Conservation (phyloP, 1,284 basidiomycete species). For the Mycosarcoma maydis region DNA sequence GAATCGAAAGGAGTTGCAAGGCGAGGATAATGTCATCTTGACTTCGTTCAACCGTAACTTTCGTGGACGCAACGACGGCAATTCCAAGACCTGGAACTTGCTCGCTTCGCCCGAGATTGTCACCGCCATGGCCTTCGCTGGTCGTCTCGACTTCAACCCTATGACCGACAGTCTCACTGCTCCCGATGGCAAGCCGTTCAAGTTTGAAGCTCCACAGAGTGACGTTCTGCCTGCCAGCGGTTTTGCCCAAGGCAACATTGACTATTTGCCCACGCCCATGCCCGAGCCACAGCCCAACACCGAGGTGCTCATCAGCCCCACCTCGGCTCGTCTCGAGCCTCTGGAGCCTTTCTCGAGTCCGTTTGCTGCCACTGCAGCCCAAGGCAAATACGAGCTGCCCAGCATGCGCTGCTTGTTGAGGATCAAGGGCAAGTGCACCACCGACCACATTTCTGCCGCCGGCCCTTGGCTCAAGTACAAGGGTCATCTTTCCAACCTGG, state of each 20-base stretch:
- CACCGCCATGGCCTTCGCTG: slow-evolving; percentile 90
- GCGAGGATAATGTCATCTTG: slow-evolving; percentile 93
- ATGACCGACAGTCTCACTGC: slow-evolving; percentile 81
- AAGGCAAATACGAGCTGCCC: slow-evolving; percentile 78
- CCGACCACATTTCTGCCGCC: slow-evolving; percentile 73
- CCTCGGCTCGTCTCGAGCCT: slow-evolving; percentile 76
- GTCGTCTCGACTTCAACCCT: slow-evolving; percentile 93
- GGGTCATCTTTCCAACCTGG: slow-evolving; percentile 91
- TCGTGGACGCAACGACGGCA: slow-evolving; percentile 97
- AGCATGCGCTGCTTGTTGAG: slow-evolving; percentile 78
- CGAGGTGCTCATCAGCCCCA: slow-evolving; percentile 75
- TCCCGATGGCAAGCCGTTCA: slow-evolving; percentile 80
- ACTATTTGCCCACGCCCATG: slow-evolving; percentile 80
- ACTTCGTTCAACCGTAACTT: slow-evolving; percentile 99
- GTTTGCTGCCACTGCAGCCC: slow-evolving; percentile 71
- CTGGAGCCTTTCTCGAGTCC: slow-evolving; percentile 86
- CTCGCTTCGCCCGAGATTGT: slow-evolving; percentile 96
- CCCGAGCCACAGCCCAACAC: slow-evolving; percentile 77
- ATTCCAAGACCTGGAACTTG: slow-evolving; percentile 96
- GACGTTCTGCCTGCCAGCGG: slow-evolving; percentile 85
- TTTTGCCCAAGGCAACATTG: slow-evolving; percentile 80
- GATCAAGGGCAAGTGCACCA: slow-evolving; percentile 96
- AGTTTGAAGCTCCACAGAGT: slow-evolving; percentile 84
- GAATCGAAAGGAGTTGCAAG: slow-evolving; percentile 90
- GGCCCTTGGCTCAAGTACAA: slow-evolving; percentile 92